A percentile compares a stretch with the other conserved stretches of the same genome.
Conservation (phyloP, 331 rosid genomes). For the Malus hybrid region DNA sequence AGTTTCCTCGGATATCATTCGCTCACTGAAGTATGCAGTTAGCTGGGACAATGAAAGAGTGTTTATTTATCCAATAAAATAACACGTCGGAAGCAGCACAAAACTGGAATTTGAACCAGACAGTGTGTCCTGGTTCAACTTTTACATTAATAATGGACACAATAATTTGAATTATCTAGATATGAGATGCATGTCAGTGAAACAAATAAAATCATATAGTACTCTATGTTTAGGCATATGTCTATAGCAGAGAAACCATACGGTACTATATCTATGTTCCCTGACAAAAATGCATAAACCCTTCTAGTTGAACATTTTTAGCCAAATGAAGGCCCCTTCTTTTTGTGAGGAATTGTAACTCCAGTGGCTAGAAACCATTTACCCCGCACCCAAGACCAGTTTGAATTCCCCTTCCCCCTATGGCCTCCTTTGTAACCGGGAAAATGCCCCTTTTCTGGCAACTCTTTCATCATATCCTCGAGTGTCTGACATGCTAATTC, state of each 20-base stretch:
- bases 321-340: neutral
- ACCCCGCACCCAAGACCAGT: neutral
- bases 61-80: neutral
- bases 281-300: neutral
- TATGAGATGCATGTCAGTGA: neutral
- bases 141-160: neutral
- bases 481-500: neutral
- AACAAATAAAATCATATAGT: neutral
- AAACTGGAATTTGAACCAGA: neutral
- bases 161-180: neutral
- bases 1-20: constrained; percentile 70
- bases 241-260: neutral
- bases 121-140: neutral
- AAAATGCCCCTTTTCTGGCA: neutral
- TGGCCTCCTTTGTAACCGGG: neutral
- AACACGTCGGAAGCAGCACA: neutral
- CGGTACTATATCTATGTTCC: neutral
- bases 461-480: neutral
- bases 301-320: neutral
- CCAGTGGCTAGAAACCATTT: neutral
- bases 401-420: neutral
- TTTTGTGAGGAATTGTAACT: neutral
- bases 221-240: neutral
- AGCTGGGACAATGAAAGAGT: constrained; percentile 37
- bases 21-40: constrained; percentile 58